phyloP scores from a whole-genome alignment of 805 yeast genomes.

The Kluyveromyces nonfermentans region DNA sequence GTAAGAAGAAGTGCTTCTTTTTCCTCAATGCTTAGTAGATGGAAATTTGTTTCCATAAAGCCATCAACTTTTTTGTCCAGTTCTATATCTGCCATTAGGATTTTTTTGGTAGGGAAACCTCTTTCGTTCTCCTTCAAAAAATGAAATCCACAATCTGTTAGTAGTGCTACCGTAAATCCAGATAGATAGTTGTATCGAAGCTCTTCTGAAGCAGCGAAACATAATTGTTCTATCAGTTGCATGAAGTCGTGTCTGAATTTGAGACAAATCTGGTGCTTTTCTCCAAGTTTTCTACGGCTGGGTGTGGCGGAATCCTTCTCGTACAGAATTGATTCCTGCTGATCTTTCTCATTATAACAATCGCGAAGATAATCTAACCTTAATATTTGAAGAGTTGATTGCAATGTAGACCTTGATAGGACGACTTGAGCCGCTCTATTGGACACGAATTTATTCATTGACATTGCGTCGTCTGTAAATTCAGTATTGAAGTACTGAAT shows the following conservation, averaged over 20 bases:
- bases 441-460: constrained; percentile 1
- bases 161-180: constrained; percentile 2
- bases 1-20: constrained; percentile 1
- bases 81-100: constrained; percentile 1
- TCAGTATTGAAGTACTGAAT: background rate
- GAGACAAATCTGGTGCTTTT: background rate
- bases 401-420: background rate
- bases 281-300: background rate
- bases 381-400: background rate
- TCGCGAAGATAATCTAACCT: constrained; percentile 1
- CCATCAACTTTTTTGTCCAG: background rate
- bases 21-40: background rate
- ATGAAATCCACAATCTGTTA: constrained; percentile 1
- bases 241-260: background rate
- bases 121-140: constrained; percentile 2
- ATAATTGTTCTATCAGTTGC: background rate
- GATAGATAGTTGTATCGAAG: constrained; percentile 1
- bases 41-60: constrained; percentile 1
- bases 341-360: background rate
- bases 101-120: constrained; percentile 1
- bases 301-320: background rate
- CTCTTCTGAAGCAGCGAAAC: constrained; percentile 1
- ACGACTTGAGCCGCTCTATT: background rate
- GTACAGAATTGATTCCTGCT: constrained; percentile 1
- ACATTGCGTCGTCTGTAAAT: background rate